Percentiles rank a stretch among this genome's conserved stretches.
phyloP scores from a whole-genome alignment of 1,139 yeast species.

The Saccharomyces pastorianus region DNA sequence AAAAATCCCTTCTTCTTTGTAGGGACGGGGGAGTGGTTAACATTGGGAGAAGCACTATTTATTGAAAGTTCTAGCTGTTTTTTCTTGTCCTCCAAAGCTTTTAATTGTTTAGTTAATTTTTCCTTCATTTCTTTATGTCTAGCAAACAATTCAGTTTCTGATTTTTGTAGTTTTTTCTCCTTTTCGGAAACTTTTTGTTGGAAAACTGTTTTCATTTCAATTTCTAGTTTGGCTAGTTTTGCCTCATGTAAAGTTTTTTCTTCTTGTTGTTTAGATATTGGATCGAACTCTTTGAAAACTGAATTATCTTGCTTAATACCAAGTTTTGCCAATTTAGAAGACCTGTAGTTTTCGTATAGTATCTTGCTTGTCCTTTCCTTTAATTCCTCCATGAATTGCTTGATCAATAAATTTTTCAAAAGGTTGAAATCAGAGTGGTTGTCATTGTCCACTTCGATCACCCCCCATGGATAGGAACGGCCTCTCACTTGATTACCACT shows the following conservation, averaged over 20 bases:
- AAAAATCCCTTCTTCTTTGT: constrained; percentile 55
- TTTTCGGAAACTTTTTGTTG: constrained; percentile 94
- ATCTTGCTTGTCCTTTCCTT: constrained; percentile 74
- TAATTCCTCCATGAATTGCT: constrained; percentile 89
- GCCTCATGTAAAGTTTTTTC: constrained; percentile 92
- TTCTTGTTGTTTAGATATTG: constrained; percentile 86
- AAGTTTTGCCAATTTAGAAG: constrained; percentile 67
- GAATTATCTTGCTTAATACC: constrained; percentile 90
- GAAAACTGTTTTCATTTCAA: constrained; percentile 94
- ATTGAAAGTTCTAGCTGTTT: constrained; percentile 62
- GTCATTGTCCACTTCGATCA: constrained; percentile 91
- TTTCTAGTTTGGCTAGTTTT: constrained; percentile 86
- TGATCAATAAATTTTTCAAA: constrained; percentile 80
- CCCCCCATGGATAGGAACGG: constrained; percentile 96
- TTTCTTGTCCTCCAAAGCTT: constrained; percentile 85
- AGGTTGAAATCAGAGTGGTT: constrained; percentile 88
- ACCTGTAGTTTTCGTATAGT: constrained; percentile 84
- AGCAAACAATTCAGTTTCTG: constrained; percentile 92
- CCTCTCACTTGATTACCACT: constrained; percentile 86
- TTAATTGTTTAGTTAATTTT: constrained; percentile 78
- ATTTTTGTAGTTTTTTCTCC: constrained; percentile 93
- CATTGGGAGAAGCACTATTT: constrained; percentile 33
- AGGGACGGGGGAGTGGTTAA: constrained; percentile 38
- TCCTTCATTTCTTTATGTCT: constrained; percentile 97
- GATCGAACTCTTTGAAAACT: constrained; percentile 92